phyloP scores from a whole-genome alignment of 495 filamentous ascomycete species.

The Tetracladium setigerum region DNA sequence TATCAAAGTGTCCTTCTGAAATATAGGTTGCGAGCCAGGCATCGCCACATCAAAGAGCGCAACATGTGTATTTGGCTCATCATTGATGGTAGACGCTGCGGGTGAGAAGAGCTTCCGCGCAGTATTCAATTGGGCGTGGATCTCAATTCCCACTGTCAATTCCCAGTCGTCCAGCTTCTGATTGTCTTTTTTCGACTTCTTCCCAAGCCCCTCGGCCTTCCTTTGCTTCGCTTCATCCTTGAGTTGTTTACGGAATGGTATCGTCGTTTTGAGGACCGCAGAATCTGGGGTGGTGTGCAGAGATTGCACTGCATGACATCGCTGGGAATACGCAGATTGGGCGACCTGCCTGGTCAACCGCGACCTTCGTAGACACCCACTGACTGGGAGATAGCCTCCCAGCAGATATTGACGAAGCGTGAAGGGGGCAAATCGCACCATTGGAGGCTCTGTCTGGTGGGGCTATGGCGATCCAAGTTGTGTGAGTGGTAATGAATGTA shows the following conservation, averaged over 20 bases:
- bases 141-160: conserved; percentile 90
- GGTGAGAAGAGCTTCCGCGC: conserved; percentile 75
- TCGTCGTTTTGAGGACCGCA: conserved; percentile 3
- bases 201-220: conserved; percentile 21
- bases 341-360: neutral
- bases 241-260: conserved; percentile 65
- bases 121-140: conserved; percentile 93
- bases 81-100: conserved; percentile 62
- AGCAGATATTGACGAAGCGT: conserved; percentile 41
- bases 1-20: conserved; percentile 76
- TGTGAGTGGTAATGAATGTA: no score
- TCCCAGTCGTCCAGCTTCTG: conserved; percentile 65
- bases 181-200: conserved; percentile 36
- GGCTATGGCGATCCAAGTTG: neutral
- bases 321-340: neutral
- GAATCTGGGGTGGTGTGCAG: conserved; percentile 1
- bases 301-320: conserved; percentile 9
- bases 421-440: conserved; percentile 27
- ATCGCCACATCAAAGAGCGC: conserved; percentile 84
- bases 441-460: conserved; percentile 11
- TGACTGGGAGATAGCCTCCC: conserved; percentile 30
- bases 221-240: conserved; percentile 61
- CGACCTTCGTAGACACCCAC: conserved; percentile 32
- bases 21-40: conserved; percentile 79
- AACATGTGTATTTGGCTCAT: conserved; percentile 74